Evolutionary conservation across 257 asterid species (phyloP).

Genomic region (Gentiana straminea): DNA sequence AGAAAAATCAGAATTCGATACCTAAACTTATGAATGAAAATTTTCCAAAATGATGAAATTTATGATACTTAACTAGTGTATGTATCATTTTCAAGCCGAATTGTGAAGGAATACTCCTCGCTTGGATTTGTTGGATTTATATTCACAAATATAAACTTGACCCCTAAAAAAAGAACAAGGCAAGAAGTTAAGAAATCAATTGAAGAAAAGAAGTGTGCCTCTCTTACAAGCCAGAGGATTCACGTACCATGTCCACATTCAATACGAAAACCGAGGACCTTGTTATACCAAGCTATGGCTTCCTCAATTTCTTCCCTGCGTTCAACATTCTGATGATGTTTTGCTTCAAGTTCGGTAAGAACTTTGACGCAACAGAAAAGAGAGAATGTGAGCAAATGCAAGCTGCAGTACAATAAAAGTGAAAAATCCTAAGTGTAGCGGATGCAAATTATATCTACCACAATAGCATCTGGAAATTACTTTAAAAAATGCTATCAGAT

Average conservation of each 20-base stretch:
- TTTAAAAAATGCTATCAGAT: background rate
- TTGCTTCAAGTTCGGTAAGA: constrained; percentile 40
- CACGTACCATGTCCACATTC: constrained; percentile 77
- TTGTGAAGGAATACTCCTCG: constrained; percentile 59
- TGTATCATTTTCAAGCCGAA: constrained; percentile 61
- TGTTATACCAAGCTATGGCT: constrained; percentile 83
- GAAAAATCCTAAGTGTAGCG: background rate
- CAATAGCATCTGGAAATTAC: background rate
- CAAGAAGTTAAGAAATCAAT: too few species aligned
- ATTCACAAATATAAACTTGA: constrained; percentile 70
- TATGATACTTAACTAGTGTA: constrained; percentile 54
- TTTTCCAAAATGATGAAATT: background rate
- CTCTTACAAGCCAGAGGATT: background rate
- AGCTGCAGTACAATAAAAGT: background rate
- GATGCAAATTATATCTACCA: background rate
- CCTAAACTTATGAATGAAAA: background rate
- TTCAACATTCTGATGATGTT: constrained; percentile 33
- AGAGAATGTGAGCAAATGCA: constrained; percentile 12
- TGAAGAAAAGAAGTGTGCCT: background rate
- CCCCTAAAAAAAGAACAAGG: constrained; percentile 39
- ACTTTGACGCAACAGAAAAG: constrained; percentile 27
- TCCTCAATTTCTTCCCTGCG: constrained; percentile 59
- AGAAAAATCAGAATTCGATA: too few species aligned
- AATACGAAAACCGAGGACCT: constrained; percentile 73
- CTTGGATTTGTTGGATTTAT: constrained; percentile 43